Evolutionary conservation across 2,329 filamentous ascomycete species (phyloP), one percentile per base, ranked within the genome.

Genomic region (Microdochium paspali): DNA sequence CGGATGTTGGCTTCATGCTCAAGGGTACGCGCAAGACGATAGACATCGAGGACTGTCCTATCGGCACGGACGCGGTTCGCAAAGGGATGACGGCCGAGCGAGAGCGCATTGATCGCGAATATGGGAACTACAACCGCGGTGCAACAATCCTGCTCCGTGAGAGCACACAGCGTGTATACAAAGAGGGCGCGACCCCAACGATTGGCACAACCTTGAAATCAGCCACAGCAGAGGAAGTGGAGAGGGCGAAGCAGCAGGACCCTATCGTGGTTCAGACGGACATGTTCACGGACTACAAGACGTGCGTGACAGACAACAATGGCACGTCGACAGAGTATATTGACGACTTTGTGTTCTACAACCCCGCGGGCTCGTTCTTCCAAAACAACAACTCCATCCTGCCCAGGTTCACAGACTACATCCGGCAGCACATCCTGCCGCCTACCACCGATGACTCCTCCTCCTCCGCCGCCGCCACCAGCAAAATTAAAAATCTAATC

Each of bases 301-400:
- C 82, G 3, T 97, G 88, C 72, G 80, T 95, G 55, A 95, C 90
- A 3, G 83, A 96, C 68, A 80, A 82, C 63, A 95, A 91, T 54
- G 85, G 79, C 53, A 86, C 77, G 45, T 84, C 87, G 3, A 90
- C 86, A 25, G 93, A 98, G 66, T 96, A 94, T 67, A 79, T 98
- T 52, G 88, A 85, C 60, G 70, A 82, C 64, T 93, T 85, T 70
- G 73, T 83, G 60, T 95, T 98, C 70, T 84, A 84, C 63, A 97
- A 95, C 70, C 88, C 87, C 2, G 93, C 93, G 10, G 90, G 90
- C 50, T 82, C 88, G 46, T 98, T 98, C 72, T 98, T 98, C 79
- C 93, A 98, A 63, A 98, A 98, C 76, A 98, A 98, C 77, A 97
- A 97, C 73, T 94, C 90, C 47, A 97, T 98, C 67, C 83, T 98